phyloP scores from a whole-genome alignment of 2,329 filamentous ascomycete species.

The Fusarium brachygibbosum region DNA sequence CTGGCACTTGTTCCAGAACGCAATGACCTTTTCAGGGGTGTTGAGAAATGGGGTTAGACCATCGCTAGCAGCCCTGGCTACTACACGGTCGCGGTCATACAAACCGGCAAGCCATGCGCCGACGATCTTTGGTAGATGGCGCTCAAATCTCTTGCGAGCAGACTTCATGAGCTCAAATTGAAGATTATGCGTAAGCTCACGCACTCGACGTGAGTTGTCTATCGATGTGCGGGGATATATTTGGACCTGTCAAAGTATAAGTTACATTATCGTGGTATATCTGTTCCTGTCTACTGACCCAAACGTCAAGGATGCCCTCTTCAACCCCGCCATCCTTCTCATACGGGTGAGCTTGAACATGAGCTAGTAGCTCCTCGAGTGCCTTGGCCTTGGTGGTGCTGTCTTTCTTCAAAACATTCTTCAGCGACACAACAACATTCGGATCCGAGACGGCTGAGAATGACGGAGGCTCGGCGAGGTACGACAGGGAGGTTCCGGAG shows the following conservation, averaged over 20 bases:
- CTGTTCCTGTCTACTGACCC: slow-evolving; percentile 67
- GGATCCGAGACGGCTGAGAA: slow-evolving; percentile 82
- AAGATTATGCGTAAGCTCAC: slow-evolving; percentile 84
- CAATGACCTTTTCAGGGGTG: slow-evolving; percentile 81
- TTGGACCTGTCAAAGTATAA: slow-evolving; percentile 70
- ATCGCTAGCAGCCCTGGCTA: slow-evolving; percentile 81
- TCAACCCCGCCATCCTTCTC: slow-evolving; percentile 75
- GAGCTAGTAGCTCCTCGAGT: slow-evolving; percentile 82
- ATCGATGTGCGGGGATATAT: slow-evolving; percentile 91
- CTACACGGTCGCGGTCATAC: slow-evolving; percentile 85
- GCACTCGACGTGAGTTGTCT: slow-evolving; percentile 87
- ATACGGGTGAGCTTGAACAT: slow-evolving; percentile 68
- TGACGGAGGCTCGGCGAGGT: slow-evolving; percentile 87
- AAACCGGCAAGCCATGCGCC: slow-evolving; percentile 92
- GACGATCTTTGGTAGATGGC: slow-evolving; percentile 80
- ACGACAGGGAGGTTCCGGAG: slow-evolving; percentile 75
- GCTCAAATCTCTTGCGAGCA: slow-evolving; percentile 85
- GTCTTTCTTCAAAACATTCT: slow-evolving; percentile 93
- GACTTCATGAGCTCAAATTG: slow-evolving; percentile 74
- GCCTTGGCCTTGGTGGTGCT: slow-evolving; percentile 91
- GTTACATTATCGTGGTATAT: neutral
- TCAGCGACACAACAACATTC: slow-evolving; percentile 89
- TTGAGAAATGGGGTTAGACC: slow-evolving; percentile 82
- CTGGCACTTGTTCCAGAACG: slow-evolving; percentile 87
- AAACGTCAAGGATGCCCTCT: slow-evolving; percentile 86